Base-by-base conservation (phyloP, 345 rosid genomes). In the Euclidium syriacum region DNA sequence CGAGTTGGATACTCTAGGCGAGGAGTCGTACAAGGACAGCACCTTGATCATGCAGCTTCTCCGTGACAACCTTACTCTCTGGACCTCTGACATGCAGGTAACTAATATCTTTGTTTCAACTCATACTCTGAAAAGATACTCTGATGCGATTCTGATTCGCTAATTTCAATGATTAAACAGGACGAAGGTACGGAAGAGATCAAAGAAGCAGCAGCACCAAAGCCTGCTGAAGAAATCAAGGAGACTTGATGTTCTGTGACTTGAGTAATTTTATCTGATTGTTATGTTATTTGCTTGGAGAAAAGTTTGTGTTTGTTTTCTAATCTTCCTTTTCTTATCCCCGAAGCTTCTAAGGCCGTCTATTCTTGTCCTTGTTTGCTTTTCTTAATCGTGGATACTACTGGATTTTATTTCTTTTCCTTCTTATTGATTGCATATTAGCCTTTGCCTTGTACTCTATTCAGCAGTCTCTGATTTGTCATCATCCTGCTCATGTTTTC, bases 21-120 rank as follows among this genome's bases (percentile, higher is more conserved):
- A 91, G 69, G 98, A 91, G 57, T 91, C 98, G 11, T 91, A 91
- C 84, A 91, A 88, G 82, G 98, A 91, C 46, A 90, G 89, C 81
- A 87, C 95, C 41, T 77, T 90, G 83, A 90, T 90, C 77, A 90
- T 85, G 98, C 98, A 91, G 78, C 98, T 91, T 67, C 95, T 91
- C 17, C 91, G 96, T 17, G 98, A 91, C 65, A 91, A 91, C 48
- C 98, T 91, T 72, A 91, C 98, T 25, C 75, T 91, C 46, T 88
- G 96, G 98, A 91, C 98, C 35, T 91, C 98, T 33, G 95, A 91
- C 67, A 85, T 91, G 91, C 98, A 87, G 98, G 98, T 91, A 85
- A 34, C 2, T 24, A 33, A n/a, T 51, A 18, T 19, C 18, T 10
- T 6, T 44, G 40, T 1, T 25, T 18, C 59, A 51, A 0, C 17